A percentile compares a stretch with the other conserved stretches of the same genome.
These are phyloP conservation scores for Phytophthora sp. DNA, from an alignment of 352 stramenopile species.

Conservation along the genomic window DNA sequence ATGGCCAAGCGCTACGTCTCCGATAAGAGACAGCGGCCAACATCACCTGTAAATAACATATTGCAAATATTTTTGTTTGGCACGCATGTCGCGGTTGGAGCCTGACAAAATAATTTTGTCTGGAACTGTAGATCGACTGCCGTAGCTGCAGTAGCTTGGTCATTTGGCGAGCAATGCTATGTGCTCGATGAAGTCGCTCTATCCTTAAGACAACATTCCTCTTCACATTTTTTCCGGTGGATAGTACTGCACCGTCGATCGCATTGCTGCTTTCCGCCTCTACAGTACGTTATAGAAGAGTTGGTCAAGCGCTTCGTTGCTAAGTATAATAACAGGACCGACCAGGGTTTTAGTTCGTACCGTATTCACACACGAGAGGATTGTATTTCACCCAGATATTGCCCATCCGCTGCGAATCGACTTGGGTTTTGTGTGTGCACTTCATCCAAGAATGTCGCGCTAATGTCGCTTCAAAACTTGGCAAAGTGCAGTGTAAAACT, in stretches of 20 bases:
- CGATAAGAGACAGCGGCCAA: not conserved
- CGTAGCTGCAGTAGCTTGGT: too few species aligned
- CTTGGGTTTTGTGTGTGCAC: not conserved
- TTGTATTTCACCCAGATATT: too few species aligned
- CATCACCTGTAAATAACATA: not conserved
- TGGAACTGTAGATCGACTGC: too few species aligned
- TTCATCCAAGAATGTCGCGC: not conserved
- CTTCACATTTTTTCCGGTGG: slow-evolving; percentile 15
- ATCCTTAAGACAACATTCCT: slow-evolving; percentile 10
- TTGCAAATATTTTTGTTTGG: not conserved
- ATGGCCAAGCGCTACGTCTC: not conserved
- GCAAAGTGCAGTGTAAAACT: slow-evolving; percentile 14
- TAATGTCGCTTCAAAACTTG: slow-evolving; percentile 12
- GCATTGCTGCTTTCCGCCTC: slow-evolving; percentile 4
- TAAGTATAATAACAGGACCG: too few species aligned
- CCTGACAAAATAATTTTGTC: too few species aligned
- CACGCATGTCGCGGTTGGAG: too few species aligned
- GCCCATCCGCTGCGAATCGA: not conserved
- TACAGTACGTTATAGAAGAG: not conserved
- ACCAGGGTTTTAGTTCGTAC: too few species aligned
- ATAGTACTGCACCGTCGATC: slow-evolving; percentile 18
- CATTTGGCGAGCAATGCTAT: not conserved
- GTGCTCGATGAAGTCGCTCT: not conserved
- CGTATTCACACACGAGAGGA: too few species aligned
- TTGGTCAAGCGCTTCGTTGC: not conserved